Conservation (phyloP, 352 stramenopile genomes). For the Phytophthora fragariae region DNA sequence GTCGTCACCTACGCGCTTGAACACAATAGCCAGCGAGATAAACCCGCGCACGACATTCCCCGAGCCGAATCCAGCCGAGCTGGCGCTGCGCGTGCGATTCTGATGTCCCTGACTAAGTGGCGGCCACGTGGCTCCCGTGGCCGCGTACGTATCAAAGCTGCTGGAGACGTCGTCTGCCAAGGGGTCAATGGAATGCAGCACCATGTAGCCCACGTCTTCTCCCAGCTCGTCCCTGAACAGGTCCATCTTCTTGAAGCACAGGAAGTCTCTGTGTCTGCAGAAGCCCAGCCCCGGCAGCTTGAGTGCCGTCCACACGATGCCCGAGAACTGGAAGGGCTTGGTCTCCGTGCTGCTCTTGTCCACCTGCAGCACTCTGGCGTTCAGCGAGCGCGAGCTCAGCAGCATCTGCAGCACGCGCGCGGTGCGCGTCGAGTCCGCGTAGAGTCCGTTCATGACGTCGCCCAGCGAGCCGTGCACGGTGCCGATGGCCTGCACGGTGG, state of each 20-base stretch:
- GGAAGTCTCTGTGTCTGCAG: conserved; percentile 72
- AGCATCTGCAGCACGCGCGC: conserved; percentile 68
- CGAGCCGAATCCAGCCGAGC: conserved; percentile 23
- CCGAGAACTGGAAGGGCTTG: conserved; percentile 75
- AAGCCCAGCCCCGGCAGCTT: conserved; percentile 61
- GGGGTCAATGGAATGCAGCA: conserved; percentile 74
- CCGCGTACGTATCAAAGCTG: conserved; percentile 24
- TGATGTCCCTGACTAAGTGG: conserved; percentile 16
- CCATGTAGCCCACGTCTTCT: conserved; percentile 75
- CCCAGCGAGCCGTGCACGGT: conserved; percentile 67
- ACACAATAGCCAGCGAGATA: conserved; percentile 70
- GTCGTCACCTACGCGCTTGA: conserved; percentile 65
- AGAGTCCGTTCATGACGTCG: conserved; percentile 83
- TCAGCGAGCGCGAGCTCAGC: conserved; percentile 61
- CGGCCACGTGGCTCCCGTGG: conserved; percentile 38
- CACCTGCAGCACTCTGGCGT: conserved; percentile 72
- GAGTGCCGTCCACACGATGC: conserved; percentile 75
- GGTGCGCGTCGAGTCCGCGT: conserved; percentile 78
- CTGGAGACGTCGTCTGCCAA: conserved; percentile 40
- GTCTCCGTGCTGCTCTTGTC: conserved; percentile 66
- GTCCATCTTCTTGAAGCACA: conserved; percentile 87
- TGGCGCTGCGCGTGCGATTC: conserved; percentile 28
- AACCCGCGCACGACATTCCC: conserved; percentile 63
- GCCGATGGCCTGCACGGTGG: conserved; percentile 64
- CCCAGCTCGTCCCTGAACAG: conserved; percentile 59